Percentiles rank a stretch among this genome's conserved stretches.
phyloP scores from a whole-genome alignment of 108 stramenopile species.

The Cyclostephanos tholiformis region DNA sequence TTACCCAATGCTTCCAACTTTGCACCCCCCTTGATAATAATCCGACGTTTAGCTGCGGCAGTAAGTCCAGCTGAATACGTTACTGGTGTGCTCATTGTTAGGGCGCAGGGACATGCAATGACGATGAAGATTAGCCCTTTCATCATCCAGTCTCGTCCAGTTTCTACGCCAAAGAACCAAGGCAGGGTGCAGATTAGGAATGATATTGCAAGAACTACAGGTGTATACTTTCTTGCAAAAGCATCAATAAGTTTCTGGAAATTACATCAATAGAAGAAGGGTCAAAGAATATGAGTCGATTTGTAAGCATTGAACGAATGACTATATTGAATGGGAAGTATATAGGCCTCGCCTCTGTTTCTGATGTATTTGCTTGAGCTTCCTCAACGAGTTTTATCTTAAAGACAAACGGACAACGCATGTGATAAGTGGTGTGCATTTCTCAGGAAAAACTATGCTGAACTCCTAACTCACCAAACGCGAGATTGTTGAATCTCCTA shows the following conservation, averaged over 20 bases:
- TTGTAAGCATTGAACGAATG: background rate
- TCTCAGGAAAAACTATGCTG: background rate
- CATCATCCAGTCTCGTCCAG: constrained; percentile 70
- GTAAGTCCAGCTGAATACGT: constrained; percentile 89
- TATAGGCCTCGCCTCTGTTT: constrained; percentile 57
- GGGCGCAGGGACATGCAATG: constrained; percentile 94
- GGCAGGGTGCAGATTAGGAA: constrained; percentile 80
- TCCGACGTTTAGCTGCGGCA: constrained; percentile 82
- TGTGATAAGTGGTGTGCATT: constrained; percentile 1
- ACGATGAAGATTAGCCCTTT: constrained; percentile 89
- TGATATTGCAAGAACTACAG: constrained; percentile 72
- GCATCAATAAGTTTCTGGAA: constrained; percentile 71
- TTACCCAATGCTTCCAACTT: constrained; percentile 84
- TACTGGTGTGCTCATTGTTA: constrained; percentile 91
- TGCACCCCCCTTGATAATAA: constrained; percentile 86
- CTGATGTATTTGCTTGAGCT: constrained; percentile 81
- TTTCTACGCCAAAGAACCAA: constrained; percentile 70
- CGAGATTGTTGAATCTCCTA: constrained; percentile 80
- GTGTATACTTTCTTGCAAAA: constrained; percentile 89
- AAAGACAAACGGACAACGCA: background rate
- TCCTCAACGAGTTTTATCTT: constrained; percentile 76
- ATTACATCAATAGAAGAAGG: background rate
- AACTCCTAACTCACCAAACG: constrained; percentile 47
- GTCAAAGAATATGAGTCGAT: background rate
- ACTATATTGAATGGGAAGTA: background rate